Percentiles rank a stretch among this genome's conserved stretches.
phyloP scores from a whole-genome alignment of 2,329 filamentous ascomycete genomes.

The Penicillium sp. region DNA sequence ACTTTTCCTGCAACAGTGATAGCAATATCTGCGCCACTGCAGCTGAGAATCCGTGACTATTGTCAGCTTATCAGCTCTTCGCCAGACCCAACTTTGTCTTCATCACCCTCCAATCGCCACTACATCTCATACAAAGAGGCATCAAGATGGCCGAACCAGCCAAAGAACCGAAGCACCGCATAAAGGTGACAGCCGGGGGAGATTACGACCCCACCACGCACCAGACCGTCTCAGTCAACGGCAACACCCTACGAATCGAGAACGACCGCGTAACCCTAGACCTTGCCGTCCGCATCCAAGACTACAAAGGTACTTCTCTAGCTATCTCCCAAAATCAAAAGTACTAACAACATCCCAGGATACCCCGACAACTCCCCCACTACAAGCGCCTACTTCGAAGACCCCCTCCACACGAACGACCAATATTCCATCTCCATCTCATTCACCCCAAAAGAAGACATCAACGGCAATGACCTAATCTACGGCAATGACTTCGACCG shows the following conservation, averaged over 20 bases:
- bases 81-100: neutral
- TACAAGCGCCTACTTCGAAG: slow-evolving; percentile 74
- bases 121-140: neutral
- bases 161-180: slow-evolving; percentile 56
- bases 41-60: neutral
- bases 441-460: slow-evolving; percentile 67
- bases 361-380: slow-evolving; percentile 67
- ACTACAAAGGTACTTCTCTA: slow-evolving; percentile 47
- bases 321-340: neutral
- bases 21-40: neutral
- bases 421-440: slow-evolving; percentile 82
- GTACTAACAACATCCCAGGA: slow-evolving; percentile 45
- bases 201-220: slow-evolving; percentile 73
- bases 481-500: slow-evolving; percentile 96
- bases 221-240: slow-evolving; percentile 72
- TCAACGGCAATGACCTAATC: slow-evolving; percentile 71
- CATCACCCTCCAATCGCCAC: neutral
- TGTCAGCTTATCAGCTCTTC: neutral
- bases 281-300: slow-evolving; percentile 71
- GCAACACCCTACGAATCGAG: slow-evolving; percentile 60
- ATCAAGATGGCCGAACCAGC: neutral
- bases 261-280: slow-evolving; percentile 64
- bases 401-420: slow-evolving; percentile 67
- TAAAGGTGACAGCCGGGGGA: slow-evolving; percentile 78
- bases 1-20: neutral